Conservation (phyloP, 2,329 filamentous ascomycete genomes). For the Diaporthe sp. region DNA sequence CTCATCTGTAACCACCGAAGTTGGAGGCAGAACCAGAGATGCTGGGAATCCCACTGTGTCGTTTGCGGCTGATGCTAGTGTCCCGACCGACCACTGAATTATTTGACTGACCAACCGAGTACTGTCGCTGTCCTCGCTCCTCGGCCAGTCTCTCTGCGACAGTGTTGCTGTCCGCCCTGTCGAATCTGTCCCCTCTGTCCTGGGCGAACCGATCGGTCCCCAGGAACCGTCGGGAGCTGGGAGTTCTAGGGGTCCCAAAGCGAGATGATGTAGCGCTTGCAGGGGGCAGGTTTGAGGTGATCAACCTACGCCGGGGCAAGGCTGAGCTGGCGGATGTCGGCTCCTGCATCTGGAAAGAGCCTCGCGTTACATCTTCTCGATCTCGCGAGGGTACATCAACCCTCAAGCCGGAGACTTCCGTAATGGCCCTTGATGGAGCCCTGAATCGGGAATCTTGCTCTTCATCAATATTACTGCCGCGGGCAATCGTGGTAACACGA, state of each 20-base stretch:
- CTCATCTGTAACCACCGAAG: conserved; percentile 60
- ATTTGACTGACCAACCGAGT: conserved; percentile 55
- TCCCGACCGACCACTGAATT: conserved; percentile 57
- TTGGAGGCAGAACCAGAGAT: conserved; percentile 55
- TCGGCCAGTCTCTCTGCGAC: conserved; percentile 54
- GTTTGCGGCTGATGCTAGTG: conserved; percentile 59
- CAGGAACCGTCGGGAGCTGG: conserved; percentile 61
- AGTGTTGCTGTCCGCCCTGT: conserved; percentile 48
- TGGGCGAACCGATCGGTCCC: conserved; percentile 55
- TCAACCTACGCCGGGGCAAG: conserved; percentile 66
- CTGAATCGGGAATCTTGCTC: conserved; percentile 65
- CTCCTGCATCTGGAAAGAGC: conserved; percentile 46
- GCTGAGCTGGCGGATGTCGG: conserved; percentile 57
- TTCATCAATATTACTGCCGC: conserved; percentile 55
- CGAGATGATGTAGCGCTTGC: conserved; percentile 50
- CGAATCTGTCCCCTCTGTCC: conserved; percentile 48
- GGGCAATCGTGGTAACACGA: conserved; percentile 52
- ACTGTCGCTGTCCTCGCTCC: conserved; percentile 58
- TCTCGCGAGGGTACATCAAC: conserved; percentile 53
- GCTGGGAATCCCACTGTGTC: conserved; percentile 57
- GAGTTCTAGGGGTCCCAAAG: conserved; percentile 53
- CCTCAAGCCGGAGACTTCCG: conserved; percentile 61
- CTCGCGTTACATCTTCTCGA: conserved; percentile 25
- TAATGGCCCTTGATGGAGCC: conserved; percentile 70
- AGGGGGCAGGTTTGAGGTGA: conserved; percentile 59